Base-by-base conservation (phyloP, 192 early-diverging fungal genomes). In the Podila epicladia region DNA sequence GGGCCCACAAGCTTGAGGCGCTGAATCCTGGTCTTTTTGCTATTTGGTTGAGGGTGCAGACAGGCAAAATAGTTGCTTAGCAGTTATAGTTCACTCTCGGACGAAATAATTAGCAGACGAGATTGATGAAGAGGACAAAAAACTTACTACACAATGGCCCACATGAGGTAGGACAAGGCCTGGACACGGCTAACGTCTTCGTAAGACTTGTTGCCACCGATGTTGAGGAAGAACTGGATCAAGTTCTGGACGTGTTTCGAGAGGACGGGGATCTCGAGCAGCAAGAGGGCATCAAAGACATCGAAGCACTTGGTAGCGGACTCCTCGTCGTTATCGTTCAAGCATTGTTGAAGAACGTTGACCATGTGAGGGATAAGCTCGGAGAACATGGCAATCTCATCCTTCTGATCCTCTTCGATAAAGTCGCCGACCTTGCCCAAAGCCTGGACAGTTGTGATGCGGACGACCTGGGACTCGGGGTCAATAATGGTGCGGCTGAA, bases 311-410 rank as follows among this genome's bases (percentile, higher is more conserved):
- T 88, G 33, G 86, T 87, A 17, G 92, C 91, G 57, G 84, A 90
- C 22, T 94, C 92, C 75, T 95, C 95, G 69, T 98, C 94, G 37
- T 83, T 85, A 5, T 86, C 83, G 49, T 79, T 89, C 22, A 98
- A 75, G 69, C 93, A 93, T 71, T 94, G 90, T 73, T 94, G 90
- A 68, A 98, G 82, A 0, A 97, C 93, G 59, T 87, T 89, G 57
- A 96, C 94, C 93, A 97, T 98, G 48, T 86, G 72, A 12, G 96
- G 96, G 37, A 97, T 85, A 49, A 95, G 85, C 19, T 84, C 86
- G 64, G 91, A 87, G 82, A 94, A 96, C 65, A 86, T 86, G 83
- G 87, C 87, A 75, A 98, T 88, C 32, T 91, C 89, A 2, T 85
- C 84, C 62, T 91, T 86, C 35, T 93, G 86, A 6, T 92, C 90